Evolutionary conservation across 2,329 filamentous ascomycete species (phyloP), one percentile per base, ranked within the genome.

Genomic region (Monosporascus sp.): DNA sequence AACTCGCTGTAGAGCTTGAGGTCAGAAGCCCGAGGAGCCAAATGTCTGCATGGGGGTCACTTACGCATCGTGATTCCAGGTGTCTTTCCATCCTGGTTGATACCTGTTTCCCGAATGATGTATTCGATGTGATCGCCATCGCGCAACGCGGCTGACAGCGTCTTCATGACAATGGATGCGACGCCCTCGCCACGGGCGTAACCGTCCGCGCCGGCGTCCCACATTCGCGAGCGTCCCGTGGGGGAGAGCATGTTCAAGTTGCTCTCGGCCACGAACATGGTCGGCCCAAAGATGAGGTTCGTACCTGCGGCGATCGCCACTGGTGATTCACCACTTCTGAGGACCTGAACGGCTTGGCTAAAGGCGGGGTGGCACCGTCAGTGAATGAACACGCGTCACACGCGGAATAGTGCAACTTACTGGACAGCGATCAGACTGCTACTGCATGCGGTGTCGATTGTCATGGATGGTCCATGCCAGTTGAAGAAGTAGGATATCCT

Each of bases 1-100:
- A n/a, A n/a, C n/a, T n/a, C n/a, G 19, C 40, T n/a, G 17, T 20
- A 1, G 34, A 38, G 44, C 55, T 74, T 0, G 76, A 76, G n/a
- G n/a, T n/a, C n/a, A n/a, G n/a, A n/a, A n/a, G n/a, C n/a, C n/a
- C n/a, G n/a, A n/a, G n/a, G n/a, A n/a, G n/a, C n/a, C n/a, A n/a
- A n/a, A n/a, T n/a, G n/a, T n/a, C n/a, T n/a, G n/a, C n/a, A n/a
- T n/a, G n/a, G n/a, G n/a, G n/a, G n/a, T n/a, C n/a, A n/a, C n/a
- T n/a, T n/a, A n/a, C n/a, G 24, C 53, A 73, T 65, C 0, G 74
- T 76, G 27, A 78, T 70, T 1, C 74, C 75, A 6, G 56, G 0
- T 71, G 73, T 55, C 27, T 24, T 31, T 7, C 43, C 50, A 31
- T 52, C 50, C 50, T 26, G 36, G 50, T 52, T 52, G 17, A 52